Conservation (phyloP, 306 rosid genomes). For the Clitoria ternatea region DNA sequence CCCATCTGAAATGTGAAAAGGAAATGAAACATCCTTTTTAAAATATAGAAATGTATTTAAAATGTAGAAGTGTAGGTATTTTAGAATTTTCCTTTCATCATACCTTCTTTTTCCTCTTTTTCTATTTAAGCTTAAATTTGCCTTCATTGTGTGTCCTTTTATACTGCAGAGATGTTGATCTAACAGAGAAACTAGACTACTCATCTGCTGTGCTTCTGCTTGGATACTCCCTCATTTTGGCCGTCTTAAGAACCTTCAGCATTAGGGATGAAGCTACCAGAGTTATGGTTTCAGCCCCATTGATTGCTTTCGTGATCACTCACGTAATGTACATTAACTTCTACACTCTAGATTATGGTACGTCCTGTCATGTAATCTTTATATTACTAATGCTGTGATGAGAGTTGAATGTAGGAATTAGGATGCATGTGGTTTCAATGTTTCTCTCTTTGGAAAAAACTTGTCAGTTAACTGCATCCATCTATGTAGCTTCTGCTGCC, state of each 20-base stretch:
- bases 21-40: not conserved
- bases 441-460: not conserved
- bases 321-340: slow-evolving; percentile 71
- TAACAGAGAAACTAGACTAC: slow-evolving; percentile 79
- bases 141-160: not conserved
- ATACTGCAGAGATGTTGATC: slow-evolving; percentile 63
- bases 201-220: slow-evolving; percentile 75
- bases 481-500: not conserved
- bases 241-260: slow-evolving; percentile 57
- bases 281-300: slow-evolving; percentile 79
- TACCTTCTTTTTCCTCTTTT: not conserved
- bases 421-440: no score
- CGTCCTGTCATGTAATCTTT: slow-evolving; percentile 16
- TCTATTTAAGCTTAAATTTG: not conserved
- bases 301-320: slow-evolving; percentile 64
- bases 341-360: slow-evolving; percentile 70
- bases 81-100: not conserved
- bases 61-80: not conserved
- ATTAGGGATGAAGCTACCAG: slow-evolving; percentile 60
- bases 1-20: not conserved
- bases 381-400: not conserved
- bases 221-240: slow-evolving; percentile 72
- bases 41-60: no score
- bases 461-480: not conserved
- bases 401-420: not conserved